Evolutionary conservation across 192 early-diverging fungal genomes (phyloP).

Genomic region (Rhizophagus prolifer): DNA sequence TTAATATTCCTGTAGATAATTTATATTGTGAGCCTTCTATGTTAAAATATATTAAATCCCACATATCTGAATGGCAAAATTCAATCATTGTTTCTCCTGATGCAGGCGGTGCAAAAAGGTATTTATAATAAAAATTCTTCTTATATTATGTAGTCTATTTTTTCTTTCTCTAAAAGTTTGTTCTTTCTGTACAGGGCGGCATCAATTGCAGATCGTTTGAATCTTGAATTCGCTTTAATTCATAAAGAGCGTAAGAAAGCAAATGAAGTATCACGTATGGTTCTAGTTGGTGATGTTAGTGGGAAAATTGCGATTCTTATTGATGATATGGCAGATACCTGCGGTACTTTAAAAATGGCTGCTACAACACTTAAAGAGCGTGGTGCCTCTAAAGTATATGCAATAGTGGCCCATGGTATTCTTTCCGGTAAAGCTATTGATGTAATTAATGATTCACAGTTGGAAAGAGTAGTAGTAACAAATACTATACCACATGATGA

Average conservation of each 20-base stretch:
- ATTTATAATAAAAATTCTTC: neutral
- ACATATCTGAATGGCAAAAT: slow-evolving; percentile 83
- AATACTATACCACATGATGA: slow-evolving; percentile 83
- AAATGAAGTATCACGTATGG: slow-evolving; percentile 88
- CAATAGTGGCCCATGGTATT: slow-evolving; percentile 94
- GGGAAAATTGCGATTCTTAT: slow-evolving; percentile 91
- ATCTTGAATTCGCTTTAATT: slow-evolving; percentile 93
- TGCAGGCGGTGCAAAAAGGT: slow-evolving; percentile 96
- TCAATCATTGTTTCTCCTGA: slow-evolving; percentile 97
- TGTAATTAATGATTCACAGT: slow-evolving; percentile 74
- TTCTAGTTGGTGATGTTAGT: slow-evolving; percentile 92
- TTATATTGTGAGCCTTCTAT: slow-evolving; percentile 90
- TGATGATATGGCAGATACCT: slow-evolving; percentile 98
- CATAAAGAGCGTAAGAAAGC: slow-evolving; percentile 95
- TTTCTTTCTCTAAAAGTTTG: slow-evolving; percentile 4
- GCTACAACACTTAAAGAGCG: slow-evolving; percentile 86
- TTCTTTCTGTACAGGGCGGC: slow-evolving; percentile 55
- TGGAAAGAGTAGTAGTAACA: slow-evolving; percentile 77
- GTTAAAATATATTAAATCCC: slow-evolving; percentile 85
- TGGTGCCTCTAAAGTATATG: slow-evolving; percentile 91
- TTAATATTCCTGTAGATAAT: slow-evolving; percentile 91
- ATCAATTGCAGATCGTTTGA: slow-evolving; percentile 84
- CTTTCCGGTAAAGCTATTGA: slow-evolving; percentile 91
- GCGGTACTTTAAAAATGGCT: slow-evolving; percentile 85
- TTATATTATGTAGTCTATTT: neutral